Evolutionary conservation across 2,329 filamentous ascomycete genomes (phyloP).

Genomic region (Canariomyces notabilis): DNA sequence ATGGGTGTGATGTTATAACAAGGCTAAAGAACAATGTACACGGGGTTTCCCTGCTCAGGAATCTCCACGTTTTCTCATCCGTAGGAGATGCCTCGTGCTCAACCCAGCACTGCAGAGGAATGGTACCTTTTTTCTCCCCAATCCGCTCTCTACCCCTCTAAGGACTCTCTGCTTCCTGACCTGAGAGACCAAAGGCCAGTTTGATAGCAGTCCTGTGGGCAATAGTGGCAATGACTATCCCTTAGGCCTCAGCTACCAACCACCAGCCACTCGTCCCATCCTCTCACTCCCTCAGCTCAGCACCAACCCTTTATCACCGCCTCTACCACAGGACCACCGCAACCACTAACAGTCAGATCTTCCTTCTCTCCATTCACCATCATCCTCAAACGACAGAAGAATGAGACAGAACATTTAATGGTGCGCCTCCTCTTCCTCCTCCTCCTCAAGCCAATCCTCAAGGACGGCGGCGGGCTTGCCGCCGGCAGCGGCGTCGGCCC

Average conservation of each 20-base stretch:
- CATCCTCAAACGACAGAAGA: no score
- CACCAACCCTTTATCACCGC: no score
- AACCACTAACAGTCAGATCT: no score
- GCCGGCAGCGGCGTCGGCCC: conserved; percentile 55
- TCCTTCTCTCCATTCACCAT: no score
- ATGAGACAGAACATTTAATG: conserved; percentile 38
- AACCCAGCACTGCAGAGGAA: conserved; percentile 1
- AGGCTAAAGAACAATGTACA: conserved; percentile 35
- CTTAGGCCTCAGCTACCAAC: no score
- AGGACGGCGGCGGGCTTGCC: conserved; percentile 53
- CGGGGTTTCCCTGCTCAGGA: conserved; percentile 30
- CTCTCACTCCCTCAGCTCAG: no score
- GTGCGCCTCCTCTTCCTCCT: conserved; percentile 48
- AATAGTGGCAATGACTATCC: no score
- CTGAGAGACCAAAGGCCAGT: background rate
- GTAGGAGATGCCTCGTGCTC: background rate
- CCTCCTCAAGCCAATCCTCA: conserved; percentile 76
- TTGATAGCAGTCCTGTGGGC: background rate
- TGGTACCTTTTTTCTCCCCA: background rate
- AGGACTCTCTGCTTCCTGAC: background rate
- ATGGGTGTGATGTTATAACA: conserved; percentile 20
- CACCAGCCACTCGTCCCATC: background rate
- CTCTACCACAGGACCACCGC: no score
- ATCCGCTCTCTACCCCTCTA: background rate
- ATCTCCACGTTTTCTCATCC: conserved; percentile 7